Conservation (phyloP, 2,329 filamentous ascomycete genomes). For the Pyricularia sp. region DNA sequence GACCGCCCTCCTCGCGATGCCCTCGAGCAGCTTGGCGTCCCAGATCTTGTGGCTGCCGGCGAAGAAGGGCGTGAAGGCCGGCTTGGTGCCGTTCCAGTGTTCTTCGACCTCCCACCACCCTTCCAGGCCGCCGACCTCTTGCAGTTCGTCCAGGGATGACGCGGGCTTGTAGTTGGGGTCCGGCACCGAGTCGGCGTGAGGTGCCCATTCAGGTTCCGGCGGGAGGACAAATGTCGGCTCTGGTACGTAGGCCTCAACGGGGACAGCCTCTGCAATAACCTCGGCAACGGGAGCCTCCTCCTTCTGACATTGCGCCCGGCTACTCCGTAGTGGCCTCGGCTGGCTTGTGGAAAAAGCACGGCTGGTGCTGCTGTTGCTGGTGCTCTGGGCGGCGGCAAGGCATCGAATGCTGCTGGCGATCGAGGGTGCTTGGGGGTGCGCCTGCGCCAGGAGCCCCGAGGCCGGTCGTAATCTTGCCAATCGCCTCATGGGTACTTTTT, state of each 20-base stretch:
- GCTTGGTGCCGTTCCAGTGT: slow-evolving; percentile 35
- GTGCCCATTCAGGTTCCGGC: slow-evolving; percentile 12
- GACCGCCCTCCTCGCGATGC: slow-evolving; percentile 35
- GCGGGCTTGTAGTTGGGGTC: slow-evolving; percentile 34
- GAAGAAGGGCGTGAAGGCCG: slow-evolving; percentile 22
- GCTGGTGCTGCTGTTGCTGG: neutral
- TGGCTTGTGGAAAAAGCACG: slow-evolving; percentile 1
- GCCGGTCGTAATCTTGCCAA: slow-evolving; percentile 22
- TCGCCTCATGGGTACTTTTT: slow-evolving; percentile 23
- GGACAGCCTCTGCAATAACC: neutral
- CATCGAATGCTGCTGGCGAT: neutral
- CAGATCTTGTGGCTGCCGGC: slow-evolving; percentile 22
- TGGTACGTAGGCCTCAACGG: neutral
- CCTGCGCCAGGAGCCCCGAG: neutral
- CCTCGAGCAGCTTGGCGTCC: slow-evolving; percentile 32
- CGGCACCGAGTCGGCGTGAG: slow-evolving; percentile 14
- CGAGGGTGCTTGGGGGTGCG: neutral
- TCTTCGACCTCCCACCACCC: slow-evolving; percentile 41
- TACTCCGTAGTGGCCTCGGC: neutral
- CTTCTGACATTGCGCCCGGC: neutral
- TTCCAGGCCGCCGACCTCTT: slow-evolving; percentile 31
- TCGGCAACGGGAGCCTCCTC: neutral
- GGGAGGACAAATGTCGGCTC: slow-evolving; percentile 15
- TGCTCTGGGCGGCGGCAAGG: neutral
- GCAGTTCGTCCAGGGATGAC: slow-evolving; percentile 27